Evolutionary conservation across 78 protist genomes (phyloP).

Genomic region (Dictyostelium firmibasis): DNA sequence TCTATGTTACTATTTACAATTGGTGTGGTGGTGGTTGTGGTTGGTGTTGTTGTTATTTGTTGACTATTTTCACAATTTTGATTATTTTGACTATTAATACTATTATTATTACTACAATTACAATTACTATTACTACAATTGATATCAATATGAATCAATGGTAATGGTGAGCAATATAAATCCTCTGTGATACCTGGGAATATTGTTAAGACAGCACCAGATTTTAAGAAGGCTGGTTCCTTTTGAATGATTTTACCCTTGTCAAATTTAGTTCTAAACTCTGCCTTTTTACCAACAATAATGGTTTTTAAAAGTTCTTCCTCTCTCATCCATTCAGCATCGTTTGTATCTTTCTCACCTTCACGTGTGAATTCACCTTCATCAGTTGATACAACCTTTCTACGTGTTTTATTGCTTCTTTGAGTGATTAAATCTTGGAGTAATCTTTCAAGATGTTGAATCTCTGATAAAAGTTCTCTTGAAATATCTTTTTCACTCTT

Average conservation of each 20-base stretch:
- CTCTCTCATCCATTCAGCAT: conserved; percentile 11
- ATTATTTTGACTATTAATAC: background rate
- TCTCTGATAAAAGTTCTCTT: conserved; percentile 16
- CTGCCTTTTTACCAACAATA: conserved; percentile 24
- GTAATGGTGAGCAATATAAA: conserved; percentile 31
- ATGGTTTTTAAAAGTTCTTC: conserved; percentile 38
- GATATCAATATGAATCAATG: background rate
- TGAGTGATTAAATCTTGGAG: conserved; percentile 49
- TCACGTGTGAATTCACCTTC: conserved; percentile 38
- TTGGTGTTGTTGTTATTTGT: background rate
- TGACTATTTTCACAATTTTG: background rate
- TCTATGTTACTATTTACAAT: background rate
- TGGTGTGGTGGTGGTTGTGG: background rate
- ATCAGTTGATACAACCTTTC: background rate
- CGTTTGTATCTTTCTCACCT: conserved; percentile 13
- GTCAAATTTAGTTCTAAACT: conserved; percentile 5
- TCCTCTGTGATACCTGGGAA: conserved; percentile 36
- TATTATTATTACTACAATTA: background rate
- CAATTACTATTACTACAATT: conserved; percentile 2
- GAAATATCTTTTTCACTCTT: conserved; percentile 1
- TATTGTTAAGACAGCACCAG: conserved; percentile 23
- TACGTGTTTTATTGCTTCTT: conserved; percentile 51
- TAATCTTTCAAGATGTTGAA: conserved; percentile 38
- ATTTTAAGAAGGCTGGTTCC: conserved; percentile 29
- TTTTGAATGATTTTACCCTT: conserved; percentile 23